Evolutionary conservation across 306 rosid genomes (phyloP), one percentile per base, ranked within the genome.

Genomic region (Albizia julibrissin): DNA sequence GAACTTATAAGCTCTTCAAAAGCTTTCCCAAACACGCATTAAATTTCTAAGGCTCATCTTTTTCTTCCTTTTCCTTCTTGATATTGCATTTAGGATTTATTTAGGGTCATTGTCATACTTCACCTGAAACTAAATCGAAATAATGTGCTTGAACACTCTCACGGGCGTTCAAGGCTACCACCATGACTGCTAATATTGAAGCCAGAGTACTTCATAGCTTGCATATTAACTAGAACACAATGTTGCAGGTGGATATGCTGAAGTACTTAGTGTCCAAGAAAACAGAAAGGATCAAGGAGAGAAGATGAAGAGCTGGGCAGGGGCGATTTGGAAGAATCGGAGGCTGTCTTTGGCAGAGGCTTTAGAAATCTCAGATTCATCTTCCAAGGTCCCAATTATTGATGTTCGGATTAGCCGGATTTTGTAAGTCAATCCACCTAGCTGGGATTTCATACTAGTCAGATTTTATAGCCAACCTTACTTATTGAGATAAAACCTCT

Each of bases 201-300:
- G 50, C 58, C 49, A 24, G 40, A 34, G 52, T 39, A 31, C 61
- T 80, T 43, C 15, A 14, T 62, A 26, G 29, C 19, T 27, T 62
- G n/a, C 72, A 27, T 72, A 59, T 40, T 84, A 78, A 81, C 65
- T 44, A 24, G 44, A 74, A 61, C 66, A 78, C 59, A 39, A 70
- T 79, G 34, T 75, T 84, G 73, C 58, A 92, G 97, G 94, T 56
- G 97, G 92, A 71, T 95, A 91, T 81, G 97, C 90, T 1, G 98
- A 93, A 77, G 87, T 86, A 65, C 97, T 95, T 9, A 22, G 87
- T 44, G 89, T 92, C 85, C 98, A 92, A 87, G 88, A 88, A 84
- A 90, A 91, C 72, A 87, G 99, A 77, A 89, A 90, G 88, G 84
- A 37, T 74, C 91, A 95, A 90, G 99, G 92, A 80, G 89, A 87